Evolutionary conservation across 1,284 basidiomycete species (phyloP).

Genomic region (Thelephora terrestris): DNA sequence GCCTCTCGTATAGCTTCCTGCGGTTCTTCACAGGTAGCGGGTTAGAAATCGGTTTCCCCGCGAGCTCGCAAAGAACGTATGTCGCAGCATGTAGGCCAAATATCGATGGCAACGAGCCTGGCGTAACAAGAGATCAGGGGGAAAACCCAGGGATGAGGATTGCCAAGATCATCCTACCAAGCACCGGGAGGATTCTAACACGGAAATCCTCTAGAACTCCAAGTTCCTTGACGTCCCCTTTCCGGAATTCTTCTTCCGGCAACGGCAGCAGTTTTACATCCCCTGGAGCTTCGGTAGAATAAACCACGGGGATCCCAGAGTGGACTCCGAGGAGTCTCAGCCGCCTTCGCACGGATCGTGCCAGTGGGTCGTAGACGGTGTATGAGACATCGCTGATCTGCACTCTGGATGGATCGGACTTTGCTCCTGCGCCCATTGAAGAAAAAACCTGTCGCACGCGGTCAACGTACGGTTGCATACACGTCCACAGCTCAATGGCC

Average conservation of each 20-base stretch:
- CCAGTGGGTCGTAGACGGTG: conserved; percentile 93
- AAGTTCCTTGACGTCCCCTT: conserved; percentile 85
- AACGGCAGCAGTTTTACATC: conserved; percentile 86
- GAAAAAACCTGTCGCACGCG: conserved; percentile 65
- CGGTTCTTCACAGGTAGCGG: conserved; percentile 79
- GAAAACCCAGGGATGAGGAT: not conserved
- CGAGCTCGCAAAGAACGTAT: conserved; percentile 78
- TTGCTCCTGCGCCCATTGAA: conserved; percentile 97
- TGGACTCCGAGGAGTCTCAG: conserved; percentile 63
- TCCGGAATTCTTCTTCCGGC: conserved; percentile 86
- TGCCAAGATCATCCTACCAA: conserved; percentile 36
- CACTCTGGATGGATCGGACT: conserved; percentile 88
- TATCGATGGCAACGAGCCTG: conserved; percentile 75
- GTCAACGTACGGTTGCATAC: not conserved
- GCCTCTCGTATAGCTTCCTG: conserved; percentile 75
- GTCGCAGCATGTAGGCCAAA: conserved; percentile 87
- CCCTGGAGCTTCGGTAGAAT: conserved; percentile 88
- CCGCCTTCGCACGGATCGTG: conserved; percentile 78
- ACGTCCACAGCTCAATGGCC: conserved; percentile 4
- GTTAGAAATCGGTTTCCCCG: conserved; percentile 73
- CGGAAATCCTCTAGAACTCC: conserved; percentile 92
- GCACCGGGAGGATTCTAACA: conserved; percentile 81
- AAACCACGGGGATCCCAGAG: conserved; percentile 86
- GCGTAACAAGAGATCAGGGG: not conserved
- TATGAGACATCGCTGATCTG: conserved; percentile 93